Evolutionary conservation across 1,139 yeast genomes (phyloP).

Genomic region (Hansenula sp.): DNA sequence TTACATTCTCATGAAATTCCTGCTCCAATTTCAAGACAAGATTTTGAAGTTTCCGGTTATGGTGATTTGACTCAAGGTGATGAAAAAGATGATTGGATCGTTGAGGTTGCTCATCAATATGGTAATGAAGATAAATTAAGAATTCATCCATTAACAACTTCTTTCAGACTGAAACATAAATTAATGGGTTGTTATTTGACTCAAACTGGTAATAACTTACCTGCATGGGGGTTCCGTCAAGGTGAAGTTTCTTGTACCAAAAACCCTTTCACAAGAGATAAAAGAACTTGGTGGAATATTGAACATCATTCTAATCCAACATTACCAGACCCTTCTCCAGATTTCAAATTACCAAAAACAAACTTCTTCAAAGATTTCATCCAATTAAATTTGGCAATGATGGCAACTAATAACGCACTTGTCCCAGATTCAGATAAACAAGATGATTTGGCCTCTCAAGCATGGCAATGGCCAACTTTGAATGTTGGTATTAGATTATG

Average conservation of each 20-base stretch:
- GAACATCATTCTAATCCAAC: slow-evolving; percentile 78
- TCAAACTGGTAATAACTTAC: slow-evolving; percentile 75
- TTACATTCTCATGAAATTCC: slow-evolving; percentile 81
- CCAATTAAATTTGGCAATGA: slow-evolving; percentile 94
- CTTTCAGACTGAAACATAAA: slow-evolving; percentile 71
- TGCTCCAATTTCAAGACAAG: slow-evolving; percentile 73
- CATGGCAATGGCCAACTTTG: slow-evolving; percentile 99
- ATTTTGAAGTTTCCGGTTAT: slow-evolving; percentile 88
- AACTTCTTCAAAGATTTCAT: slow-evolving; percentile 84
- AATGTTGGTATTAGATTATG: slow-evolving; percentile 92
- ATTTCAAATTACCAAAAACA: slow-evolving; percentile 78
- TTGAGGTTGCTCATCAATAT: slow-evolving; percentile 79
- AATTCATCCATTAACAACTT: slow-evolving; percentile 84
- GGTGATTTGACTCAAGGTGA: slow-evolving; percentile 89
- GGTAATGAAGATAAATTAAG: slow-evolving; percentile 62
- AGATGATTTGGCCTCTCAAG: slow-evolving; percentile 85
- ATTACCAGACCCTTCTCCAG: slow-evolving; percentile 66
- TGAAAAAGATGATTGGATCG: slow-evolving; percentile 87
- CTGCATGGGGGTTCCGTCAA: slow-evolving; percentile 99
- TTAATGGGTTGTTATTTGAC: slow-evolving; percentile 80
- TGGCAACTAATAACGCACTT: slow-evolving; percentile 97
- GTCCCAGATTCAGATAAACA: slow-evolving; percentile 89
- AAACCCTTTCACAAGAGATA: slow-evolving; percentile 76
- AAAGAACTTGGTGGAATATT: slow-evolving; percentile 97
- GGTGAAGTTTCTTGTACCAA: slow-evolving; percentile 90